Conservation (phyloP, 257 asterid genomes). For the Hygrophila difformis region DNA sequence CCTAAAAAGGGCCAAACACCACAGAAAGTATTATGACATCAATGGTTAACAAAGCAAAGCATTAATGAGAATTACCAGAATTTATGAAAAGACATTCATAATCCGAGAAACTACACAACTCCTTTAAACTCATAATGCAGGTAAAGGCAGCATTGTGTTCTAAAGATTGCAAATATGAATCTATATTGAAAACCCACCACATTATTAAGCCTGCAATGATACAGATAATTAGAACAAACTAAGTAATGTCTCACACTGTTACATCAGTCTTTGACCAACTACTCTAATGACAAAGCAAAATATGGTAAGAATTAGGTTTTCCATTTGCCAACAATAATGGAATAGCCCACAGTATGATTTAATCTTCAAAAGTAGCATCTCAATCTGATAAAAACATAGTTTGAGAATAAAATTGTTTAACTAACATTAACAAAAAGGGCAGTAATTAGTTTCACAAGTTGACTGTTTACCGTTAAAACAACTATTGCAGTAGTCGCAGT, state of each 20-base stretch:
- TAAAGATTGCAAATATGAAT: too few species aligned
- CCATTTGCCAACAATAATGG: background rate
- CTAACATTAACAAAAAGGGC: background rate
- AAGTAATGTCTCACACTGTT: background rate
- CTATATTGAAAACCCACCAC: too few species aligned
- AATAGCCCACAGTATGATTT: background rate
- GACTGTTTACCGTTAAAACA: constrained; percentile 62
- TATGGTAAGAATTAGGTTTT: background rate
- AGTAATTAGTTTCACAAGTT: background rate
- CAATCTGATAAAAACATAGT: background rate
- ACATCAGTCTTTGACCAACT: background rate
- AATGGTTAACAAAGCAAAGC: too few species aligned
- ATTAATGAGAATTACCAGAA: too few species aligned
- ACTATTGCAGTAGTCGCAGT: constrained; percentile 99
- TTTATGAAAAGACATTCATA: too few species aligned
- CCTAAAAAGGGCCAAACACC: constrained; percentile 29
- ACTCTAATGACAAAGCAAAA: background rate
- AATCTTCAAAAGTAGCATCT: background rate
- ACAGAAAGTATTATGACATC: too few species aligned
- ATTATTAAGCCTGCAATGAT: too few species aligned
- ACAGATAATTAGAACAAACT: too few species aligned
- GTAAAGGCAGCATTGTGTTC: too few species aligned
- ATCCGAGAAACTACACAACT: too few species aligned
- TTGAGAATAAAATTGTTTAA: too few species aligned
- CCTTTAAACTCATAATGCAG: too few species aligned